Conservation (phyloP, 257 asterid species). For the Forsythia suspensa region DNA sequence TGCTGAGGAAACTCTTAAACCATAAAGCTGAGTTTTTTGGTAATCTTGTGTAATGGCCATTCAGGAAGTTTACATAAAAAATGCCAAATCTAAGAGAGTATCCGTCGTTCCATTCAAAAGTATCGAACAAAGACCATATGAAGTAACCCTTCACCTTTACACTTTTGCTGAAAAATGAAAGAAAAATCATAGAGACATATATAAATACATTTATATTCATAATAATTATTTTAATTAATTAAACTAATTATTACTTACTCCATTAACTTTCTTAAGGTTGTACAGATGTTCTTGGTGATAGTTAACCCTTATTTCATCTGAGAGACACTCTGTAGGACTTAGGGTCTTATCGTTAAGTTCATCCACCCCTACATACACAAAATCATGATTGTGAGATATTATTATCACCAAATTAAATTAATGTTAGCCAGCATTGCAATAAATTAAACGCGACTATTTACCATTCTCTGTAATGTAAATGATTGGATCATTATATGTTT, state of each 20-base stretch:
- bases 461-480: conserved; percentile 43
- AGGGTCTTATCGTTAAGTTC: conserved; percentile 17
- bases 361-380: not conserved
- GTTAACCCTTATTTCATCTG: conserved; percentile 24
- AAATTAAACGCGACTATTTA: not conserved
- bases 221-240: no score
- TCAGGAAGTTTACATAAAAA: conserved; percentile 29
- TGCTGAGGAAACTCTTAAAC: conserved; percentile 38
- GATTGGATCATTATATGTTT: conserved; percentile 22
- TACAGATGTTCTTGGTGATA: conserved; percentile 44
- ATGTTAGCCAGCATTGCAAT: not conserved
- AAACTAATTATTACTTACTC: conserved; percentile 20
- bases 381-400: not conserved
- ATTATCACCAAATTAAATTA: not conserved
- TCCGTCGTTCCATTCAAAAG: conserved; percentile 47
- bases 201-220: no score
- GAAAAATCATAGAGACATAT: not conserved
- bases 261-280: conserved; percentile 38
- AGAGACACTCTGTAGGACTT: conserved; percentile 14
- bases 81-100: conserved; percentile 42
- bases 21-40: conserved; percentile 47
- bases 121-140: conserved; percentile 54
- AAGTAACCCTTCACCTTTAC: conserved; percentile 53
- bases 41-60: conserved; percentile 29
- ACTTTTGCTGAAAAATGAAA: conserved; percentile 16